Evolutionary conservation across 345 rosid genomes (phyloP), one percentile per base, ranked within the genome.

Genomic region (Camelina sativa): DNA sequence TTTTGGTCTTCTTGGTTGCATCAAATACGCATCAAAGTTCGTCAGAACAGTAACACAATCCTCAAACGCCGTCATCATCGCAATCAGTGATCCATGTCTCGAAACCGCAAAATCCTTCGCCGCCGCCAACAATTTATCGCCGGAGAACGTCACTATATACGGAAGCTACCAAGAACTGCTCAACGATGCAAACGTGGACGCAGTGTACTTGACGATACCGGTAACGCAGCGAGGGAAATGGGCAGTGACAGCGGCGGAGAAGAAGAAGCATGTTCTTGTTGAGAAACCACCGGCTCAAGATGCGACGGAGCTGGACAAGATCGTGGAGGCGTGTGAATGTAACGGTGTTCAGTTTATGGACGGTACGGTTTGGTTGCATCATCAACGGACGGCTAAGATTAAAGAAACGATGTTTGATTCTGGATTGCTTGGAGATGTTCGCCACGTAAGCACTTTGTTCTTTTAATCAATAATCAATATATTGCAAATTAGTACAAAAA

Each of bases 321-420:
- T 89, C 8, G 67, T 84, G 76, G 87, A 77, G 68, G 91, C 90
- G 0, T 89, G 95, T 67, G 84, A 82, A 75, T 65, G 84, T 20
- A 86, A 84, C 62, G 88, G 89, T 28, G 88, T 87, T 0, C 91
- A 87, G 83, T 87, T 87, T 76, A 89, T 91, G 97, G 97, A 91
- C 66, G 87, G 91, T 16, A 70, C 89, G 44, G 80, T 86, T 77
- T 91, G 92, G 97, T 50, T 89, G 79, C 92, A 91, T 73, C 89
- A 87, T 67, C 89, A 89, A 8, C 79, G 95, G 70, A 87, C 95
- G 66, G 65, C 16, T 23, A 82, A 76, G 74, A 83, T 91, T 72
- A 68, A 74, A 81, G 86, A 86, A 57, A 43, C 68, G 52, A 63
- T 89, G 55, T 77, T 83, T 44, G 81, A 83, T 82, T 81, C 84